Evolutionary conservation across 208 protist genomes (phyloP), one percentile per base, ranked within the genome.

Genomic region (Kentomonas sorsogonicus): DNA sequence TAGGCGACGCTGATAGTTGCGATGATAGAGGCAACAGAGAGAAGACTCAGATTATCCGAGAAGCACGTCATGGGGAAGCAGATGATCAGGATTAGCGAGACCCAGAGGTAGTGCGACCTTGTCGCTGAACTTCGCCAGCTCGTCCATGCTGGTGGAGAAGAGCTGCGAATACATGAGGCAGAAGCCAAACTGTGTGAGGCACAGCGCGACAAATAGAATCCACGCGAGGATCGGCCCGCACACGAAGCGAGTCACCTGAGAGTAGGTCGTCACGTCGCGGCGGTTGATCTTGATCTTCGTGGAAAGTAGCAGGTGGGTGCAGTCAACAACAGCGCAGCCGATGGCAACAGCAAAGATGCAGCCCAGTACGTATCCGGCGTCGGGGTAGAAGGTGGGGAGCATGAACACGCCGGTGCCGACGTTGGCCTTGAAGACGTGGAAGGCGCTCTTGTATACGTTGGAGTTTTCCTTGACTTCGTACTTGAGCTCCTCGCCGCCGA

Each of bases 351-450:
- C 58, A 20, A 90, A 39, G 7, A 90, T 62, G 9, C 65, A 38
- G 6, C 64, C 62, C 20, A 84, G 44, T 3, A 78, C 59, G 71
- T 86, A 90, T 25, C 86, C 86, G 22, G 80, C 45, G 44, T 93
- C 77, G 26, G 72, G 53, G 72, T 93, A 93, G 58, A 84, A 87
- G 46, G 76, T 86, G 1, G 83, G 77, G 3, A 93, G 71, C 34
- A 89, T 56, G 63, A 90, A 93, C 29, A 93, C 78, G 53, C 82
- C 86, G 1, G 83, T 80, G 23, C 86, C 86, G 31, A 93, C 86
- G 69, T 93, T 93, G 16, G 79, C 86, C 71, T 93, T 93, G 72
- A 93, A 93, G 43, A 93, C 74, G 54, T 93, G 86, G 53, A 93
- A 90, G 26, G 78, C 78, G 27, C 78, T 77, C 58, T 83, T 83